phyloP scores from a whole-genome alignment of 345 rosid genomes.

The Angophora floribunda region DNA sequence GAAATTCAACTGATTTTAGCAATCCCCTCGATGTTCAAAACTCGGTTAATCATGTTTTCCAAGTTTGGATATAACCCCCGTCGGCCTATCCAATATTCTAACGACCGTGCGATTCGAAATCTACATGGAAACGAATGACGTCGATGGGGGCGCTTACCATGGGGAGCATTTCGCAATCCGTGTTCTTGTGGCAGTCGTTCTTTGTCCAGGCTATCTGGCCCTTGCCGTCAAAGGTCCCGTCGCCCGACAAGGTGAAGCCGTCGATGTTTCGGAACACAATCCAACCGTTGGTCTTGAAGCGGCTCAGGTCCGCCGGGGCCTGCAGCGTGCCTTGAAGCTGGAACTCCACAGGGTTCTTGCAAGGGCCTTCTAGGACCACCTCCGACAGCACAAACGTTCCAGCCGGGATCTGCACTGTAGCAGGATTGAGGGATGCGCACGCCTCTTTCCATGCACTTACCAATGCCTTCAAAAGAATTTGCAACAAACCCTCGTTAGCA shows the following conservation, averaged over 20 bases:
- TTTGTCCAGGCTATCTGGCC: slow-evolving; percentile 26
- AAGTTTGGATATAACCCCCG: not conserved
- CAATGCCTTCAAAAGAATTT: slow-evolving; percentile 7
- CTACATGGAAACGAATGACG: not conserved
- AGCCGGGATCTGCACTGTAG: slow-evolving; percentile 24
- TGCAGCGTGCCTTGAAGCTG: slow-evolving; percentile 23
- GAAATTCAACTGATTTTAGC: not conserved
- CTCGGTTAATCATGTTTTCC: too few species aligned
- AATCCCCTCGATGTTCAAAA: not conserved
- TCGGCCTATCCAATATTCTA: not conserved
- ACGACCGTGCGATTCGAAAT: not conserved
- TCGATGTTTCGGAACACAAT: slow-evolving; percentile 21
- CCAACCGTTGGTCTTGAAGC: slow-evolving; percentile 28
- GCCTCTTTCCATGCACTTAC: slow-evolving; percentile 32
- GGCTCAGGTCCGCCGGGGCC: slow-evolving; percentile 18
- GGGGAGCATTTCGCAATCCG: slow-evolving; percentile 26
- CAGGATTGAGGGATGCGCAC: slow-evolving; percentile 23
- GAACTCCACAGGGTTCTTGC: slow-evolving; percentile 6
- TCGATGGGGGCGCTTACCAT: slow-evolving; percentile 11
- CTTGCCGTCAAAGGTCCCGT: slow-evolving; percentile 53
- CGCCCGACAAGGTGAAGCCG: slow-evolving; percentile 25
- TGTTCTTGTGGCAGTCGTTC: slow-evolving; percentile 14
- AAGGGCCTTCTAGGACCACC: slow-evolving; percentile 33
- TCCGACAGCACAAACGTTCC: slow-evolving; percentile 19
- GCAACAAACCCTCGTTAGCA: not conserved